Percentiles rank a stretch among this genome's conserved stretches.
Evolutionary conservation across 2,329 filamentous ascomycete species (phyloP).

Genomic region (Scytalidium sp.): DNA sequence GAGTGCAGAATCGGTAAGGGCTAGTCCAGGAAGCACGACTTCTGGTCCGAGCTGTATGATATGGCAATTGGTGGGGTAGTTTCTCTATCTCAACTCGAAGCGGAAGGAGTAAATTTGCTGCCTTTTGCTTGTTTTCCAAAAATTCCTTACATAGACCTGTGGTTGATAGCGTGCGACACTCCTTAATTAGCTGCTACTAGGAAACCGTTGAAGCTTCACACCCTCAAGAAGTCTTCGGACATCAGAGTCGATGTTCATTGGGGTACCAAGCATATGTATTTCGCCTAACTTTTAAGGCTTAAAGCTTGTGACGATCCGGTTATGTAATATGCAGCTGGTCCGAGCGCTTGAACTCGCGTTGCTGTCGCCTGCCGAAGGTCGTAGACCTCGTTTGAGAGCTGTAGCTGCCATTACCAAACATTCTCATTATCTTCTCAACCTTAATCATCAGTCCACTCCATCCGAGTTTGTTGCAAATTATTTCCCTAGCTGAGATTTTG

Average conservation of each 20-base stretch:
- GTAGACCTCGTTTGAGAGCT: conserved; percentile 12
- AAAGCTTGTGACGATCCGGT: background rate
- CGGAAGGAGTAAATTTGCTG: too few relatives aligned
- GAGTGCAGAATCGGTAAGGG: too few relatives aligned
- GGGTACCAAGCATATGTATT: background rate
- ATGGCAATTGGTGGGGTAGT: background rate
- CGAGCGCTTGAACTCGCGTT: conserved; percentile 12
- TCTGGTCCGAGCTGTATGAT: background rate
- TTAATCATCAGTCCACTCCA: conserved; percentile 17
- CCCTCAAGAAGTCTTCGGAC: background rate
- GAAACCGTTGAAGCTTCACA: background rate
- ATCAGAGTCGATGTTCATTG: background rate
- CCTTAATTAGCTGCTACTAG: too few relatives aligned
- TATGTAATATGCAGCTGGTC: background rate
- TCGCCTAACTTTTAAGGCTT: background rate
- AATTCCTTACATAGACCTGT: too few relatives aligned
- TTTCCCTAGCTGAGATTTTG: too few relatives aligned
- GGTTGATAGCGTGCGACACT: too few relatives aligned
- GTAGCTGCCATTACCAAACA: conserved; percentile 21
- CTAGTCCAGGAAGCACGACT: too few relatives aligned
- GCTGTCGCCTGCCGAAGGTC: conserved; percentile 20
- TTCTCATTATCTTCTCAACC: conserved; percentile 6
- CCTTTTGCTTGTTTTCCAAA: too few relatives aligned
- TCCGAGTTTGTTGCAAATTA: conserved; percentile 11
- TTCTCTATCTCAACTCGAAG: background rate